Percentiles rank a stretch among this genome's conserved stretches.
phyloP scores from a whole-genome alignment of 495 filamentous ascomycete species.

The Immersiella caudata region DNA sequence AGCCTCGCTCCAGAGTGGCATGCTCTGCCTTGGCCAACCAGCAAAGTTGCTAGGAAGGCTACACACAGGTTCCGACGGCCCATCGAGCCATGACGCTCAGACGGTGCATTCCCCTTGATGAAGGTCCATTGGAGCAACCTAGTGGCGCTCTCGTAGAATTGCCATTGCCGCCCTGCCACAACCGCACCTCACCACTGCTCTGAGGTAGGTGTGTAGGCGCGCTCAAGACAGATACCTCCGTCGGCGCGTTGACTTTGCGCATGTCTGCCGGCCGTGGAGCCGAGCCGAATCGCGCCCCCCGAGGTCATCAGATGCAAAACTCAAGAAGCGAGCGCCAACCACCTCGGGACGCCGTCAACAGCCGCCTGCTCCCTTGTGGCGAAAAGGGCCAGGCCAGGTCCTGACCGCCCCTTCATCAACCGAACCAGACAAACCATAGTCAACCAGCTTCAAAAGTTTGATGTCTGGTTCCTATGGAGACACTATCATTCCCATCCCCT shows the following conservation, averaged over 20 bases:
- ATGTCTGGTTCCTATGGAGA: slow-evolving; percentile 15
- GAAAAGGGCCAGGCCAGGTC: background rate
- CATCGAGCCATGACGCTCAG: background rate
- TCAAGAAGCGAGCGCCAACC: background rate
- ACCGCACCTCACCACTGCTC: background rate
- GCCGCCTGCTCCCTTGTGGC: background rate
- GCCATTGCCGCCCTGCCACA: background rate
- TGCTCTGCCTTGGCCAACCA: background rate
- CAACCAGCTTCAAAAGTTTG: background rate
- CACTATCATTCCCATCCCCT: background rate
- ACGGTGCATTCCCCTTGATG: slow-evolving; percentile 7
- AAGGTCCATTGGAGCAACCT: background rate
- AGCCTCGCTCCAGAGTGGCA: background rate
- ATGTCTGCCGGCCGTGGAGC: background rate
- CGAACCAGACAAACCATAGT: background rate
- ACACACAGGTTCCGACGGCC: slow-evolving; percentile 8
- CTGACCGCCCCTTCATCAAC: too few relatives aligned
- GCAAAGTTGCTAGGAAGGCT: slow-evolving; percentile 1
- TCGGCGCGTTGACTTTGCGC: background rate
- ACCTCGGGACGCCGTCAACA: background rate
- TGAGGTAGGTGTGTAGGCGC: background rate
- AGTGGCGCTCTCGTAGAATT: background rate
- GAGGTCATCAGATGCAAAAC: background rate
- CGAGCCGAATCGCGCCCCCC: background rate
- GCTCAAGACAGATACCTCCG: background rate